These are phyloP conservation scores for Epithemia pelagica DNA, from an alignment of 108 stramenopile species.

Conservation along the genomic window DNA sequence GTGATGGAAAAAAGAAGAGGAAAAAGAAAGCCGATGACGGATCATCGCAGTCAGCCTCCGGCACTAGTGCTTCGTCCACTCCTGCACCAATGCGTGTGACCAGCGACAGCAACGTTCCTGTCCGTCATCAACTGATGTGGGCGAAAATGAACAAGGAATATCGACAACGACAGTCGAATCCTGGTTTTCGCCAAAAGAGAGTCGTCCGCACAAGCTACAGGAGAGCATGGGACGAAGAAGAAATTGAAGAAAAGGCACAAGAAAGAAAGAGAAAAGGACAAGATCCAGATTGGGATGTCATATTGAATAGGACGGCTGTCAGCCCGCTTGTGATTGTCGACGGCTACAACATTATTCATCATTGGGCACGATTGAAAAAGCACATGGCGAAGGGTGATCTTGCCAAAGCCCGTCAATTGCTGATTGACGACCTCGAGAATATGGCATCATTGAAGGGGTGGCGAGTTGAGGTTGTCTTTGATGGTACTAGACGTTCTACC, in stretches of 20 bases:
- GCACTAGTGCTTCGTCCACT: not conserved
- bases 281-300: constrained; percentile 78
- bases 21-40: constrained; percentile 33
- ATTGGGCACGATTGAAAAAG: constrained; percentile 79
- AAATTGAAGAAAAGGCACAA: constrained; percentile 45
- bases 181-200: constrained; percentile 52
- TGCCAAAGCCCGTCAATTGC: constrained; percentile 44
- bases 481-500: constrained; percentile 34
- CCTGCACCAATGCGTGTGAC: constrained; percentile 49
- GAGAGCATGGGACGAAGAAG: constrained; percentile 55
- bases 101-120: constrained; percentile 64
- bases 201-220: constrained; percentile 53
- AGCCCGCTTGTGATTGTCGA: constrained; percentile 75
- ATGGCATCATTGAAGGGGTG: constrained; percentile 61
- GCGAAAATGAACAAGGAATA: constrained; percentile 58
- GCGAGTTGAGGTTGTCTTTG: constrained; percentile 83
- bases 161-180: constrained; percentile 19
- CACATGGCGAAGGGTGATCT: constrained; percentile 67
- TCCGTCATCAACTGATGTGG: constrained; percentile 62
- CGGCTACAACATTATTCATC: constrained; percentile 82
- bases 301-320: constrained; percentile 53
- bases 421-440: constrained; percentile 75
- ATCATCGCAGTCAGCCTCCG: constrained; percentile 6
- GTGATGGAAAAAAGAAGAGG: constrained; percentile 63
- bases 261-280: constrained; percentile 48